These are phyloP conservation scores for Phytophthora melonis DNA, from an alignment of 352 stramenopile species.

Conservation along the genomic window DNA sequence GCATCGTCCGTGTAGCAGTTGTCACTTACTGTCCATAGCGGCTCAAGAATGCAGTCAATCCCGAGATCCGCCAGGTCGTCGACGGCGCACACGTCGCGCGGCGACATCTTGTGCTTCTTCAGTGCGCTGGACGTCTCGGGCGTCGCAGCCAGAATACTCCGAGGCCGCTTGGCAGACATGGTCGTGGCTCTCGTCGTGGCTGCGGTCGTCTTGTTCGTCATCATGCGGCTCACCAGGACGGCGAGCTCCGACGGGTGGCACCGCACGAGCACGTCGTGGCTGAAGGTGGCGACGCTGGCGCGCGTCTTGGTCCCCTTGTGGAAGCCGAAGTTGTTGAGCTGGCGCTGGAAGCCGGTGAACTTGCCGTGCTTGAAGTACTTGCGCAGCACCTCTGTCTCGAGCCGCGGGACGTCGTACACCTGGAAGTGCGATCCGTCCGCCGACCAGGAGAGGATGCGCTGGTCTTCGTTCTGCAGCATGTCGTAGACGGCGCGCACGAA, in stretches of 20 bases:
- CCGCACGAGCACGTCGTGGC: slow-evolving; percentile 65
- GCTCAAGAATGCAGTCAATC: slow-evolving; percentile 1
- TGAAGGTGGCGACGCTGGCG: slow-evolving; percentile 83
- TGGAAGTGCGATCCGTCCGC: not conserved
- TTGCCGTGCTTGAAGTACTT: slow-evolving; percentile 96
- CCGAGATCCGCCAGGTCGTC: slow-evolving; percentile 6
- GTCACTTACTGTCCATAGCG: slow-evolving; percentile 6
- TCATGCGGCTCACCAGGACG: slow-evolving; percentile 22
- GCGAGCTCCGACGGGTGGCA: slow-evolving; percentile 42
- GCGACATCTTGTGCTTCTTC: slow-evolving; percentile 34
- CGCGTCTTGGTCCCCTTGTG: slow-evolving; percentile 88
- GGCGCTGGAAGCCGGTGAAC: slow-evolving; percentile 92
- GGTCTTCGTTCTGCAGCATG: no score
- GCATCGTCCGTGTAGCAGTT: slow-evolving; percentile 7
- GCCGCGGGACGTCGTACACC: not conserved
- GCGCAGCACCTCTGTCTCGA: slow-evolving; percentile 66
- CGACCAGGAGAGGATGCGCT: not conserved
- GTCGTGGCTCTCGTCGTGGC: not conserved
- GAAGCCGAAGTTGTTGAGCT: slow-evolving; percentile 96
- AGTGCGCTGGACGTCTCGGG: not conserved
- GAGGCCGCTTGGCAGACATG: slow-evolving; percentile 17
- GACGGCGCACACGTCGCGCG: slow-evolving; percentile 13
- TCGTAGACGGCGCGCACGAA: no score
- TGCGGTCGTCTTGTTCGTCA: slow-evolving; percentile 5
- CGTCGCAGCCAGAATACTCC: not conserved